These are phyloP conservation scores for Uronychia binucleata DNA, from an alignment of 73 alveolate species.

Conservation along the genomic window DNA sequence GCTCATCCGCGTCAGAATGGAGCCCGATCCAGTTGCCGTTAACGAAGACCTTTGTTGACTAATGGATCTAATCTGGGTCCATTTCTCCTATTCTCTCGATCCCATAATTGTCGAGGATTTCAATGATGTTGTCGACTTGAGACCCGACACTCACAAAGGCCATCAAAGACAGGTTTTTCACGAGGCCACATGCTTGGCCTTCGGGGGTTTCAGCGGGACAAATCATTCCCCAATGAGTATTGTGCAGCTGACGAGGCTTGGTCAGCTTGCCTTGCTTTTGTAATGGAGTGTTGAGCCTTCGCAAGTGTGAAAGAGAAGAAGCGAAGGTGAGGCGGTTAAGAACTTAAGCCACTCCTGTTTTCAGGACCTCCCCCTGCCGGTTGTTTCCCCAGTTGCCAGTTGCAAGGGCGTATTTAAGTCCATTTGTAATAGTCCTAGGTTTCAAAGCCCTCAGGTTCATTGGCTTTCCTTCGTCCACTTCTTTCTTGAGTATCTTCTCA, in stretches of 20 bases:
- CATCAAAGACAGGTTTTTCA: constrained; percentile 98
- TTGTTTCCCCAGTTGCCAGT: constrained; percentile 99
- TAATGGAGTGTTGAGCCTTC: constrained; percentile 98
- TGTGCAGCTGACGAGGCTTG: constrained; percentile 99
- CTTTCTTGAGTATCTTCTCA: constrained; percentile 72
- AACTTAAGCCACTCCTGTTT: constrained; percentile 99
- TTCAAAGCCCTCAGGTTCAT: constrained; percentile 57
- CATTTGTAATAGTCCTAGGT: constrained; percentile 84
- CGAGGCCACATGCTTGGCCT: constrained; percentile 99
- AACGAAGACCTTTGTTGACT: constrained; percentile 93
- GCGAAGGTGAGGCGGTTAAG: constrained; percentile 98
- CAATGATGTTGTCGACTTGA: constrained; percentile 50
- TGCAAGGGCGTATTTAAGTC: constrained; percentile 94
- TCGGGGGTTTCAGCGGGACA: constrained; percentile 99
- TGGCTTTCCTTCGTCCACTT: constrained; percentile 67
- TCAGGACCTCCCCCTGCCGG: constrained; percentile 87
- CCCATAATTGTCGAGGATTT: constrained; percentile 80
- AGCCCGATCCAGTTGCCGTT: constrained; percentile 98
- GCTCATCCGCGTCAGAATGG: constrained; percentile 88
- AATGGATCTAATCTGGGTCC: constrained; percentile 72
- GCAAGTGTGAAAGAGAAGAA: constrained; percentile 95
- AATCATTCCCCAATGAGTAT: constrained; percentile 99
- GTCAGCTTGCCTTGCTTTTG: constrained; percentile 96
- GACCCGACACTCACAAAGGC: constrained; percentile 94
- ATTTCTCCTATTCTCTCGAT: constrained; percentile 82